Conservation (phyloP, 495 filamentous ascomycete genomes). For the Thermothielavioides terrestris region DNA sequence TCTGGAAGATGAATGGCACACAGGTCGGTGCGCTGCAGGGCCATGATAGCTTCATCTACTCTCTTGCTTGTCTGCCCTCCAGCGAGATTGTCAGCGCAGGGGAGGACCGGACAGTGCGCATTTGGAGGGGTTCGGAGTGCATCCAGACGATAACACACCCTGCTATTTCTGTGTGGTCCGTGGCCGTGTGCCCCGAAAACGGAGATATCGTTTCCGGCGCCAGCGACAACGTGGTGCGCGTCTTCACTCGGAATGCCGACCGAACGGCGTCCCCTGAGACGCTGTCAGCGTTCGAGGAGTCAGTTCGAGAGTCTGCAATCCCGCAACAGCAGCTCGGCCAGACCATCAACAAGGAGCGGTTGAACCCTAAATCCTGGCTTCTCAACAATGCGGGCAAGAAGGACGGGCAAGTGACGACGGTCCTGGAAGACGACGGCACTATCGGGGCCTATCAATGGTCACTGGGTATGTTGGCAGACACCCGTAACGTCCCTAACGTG, state of each 20-base stretch:
- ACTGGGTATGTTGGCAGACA: slow-evolving; percentile 21
- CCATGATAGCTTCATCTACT: slow-evolving; percentile 95
- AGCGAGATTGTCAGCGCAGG: slow-evolving; percentile 86
- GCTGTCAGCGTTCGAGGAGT: slow-evolving; percentile 63
- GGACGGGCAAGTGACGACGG: slow-evolving; percentile 90
- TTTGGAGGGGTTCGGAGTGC: slow-evolving; percentile 78
- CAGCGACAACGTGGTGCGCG: slow-evolving; percentile 76
- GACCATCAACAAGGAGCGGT: slow-evolving; percentile 78
- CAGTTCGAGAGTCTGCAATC: slow-evolving; percentile 74
- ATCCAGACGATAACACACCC: slow-evolving; percentile 96
- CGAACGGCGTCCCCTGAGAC: slow-evolving; percentile 54
- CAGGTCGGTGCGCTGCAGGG: slow-evolving; percentile 68
- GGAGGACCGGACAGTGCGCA: slow-evolving; percentile 82
- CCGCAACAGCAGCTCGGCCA: slow-evolving; percentile 64
- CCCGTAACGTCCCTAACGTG: too few species aligned
- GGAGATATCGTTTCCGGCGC: slow-evolving; percentile 91
- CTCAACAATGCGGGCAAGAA: slow-evolving; percentile 72
- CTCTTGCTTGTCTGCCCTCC: slow-evolving; percentile 62
- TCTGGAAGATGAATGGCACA: slow-evolving; percentile 72
- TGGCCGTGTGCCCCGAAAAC: slow-evolving; percentile 68
- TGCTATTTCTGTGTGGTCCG: slow-evolving; percentile 91
- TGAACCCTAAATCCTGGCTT: slow-evolving; percentile 80
- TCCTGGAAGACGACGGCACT: slow-evolving; percentile 66
- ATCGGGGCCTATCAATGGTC: slow-evolving; percentile 82
- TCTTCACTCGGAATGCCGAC: slow-evolving; percentile 71